A percentile compares a stretch with the other conserved stretches of the same genome.
Evolutionary conservation across 345 rosid genomes (phyloP).

Genomic region (Luvunga scandens): DNA sequence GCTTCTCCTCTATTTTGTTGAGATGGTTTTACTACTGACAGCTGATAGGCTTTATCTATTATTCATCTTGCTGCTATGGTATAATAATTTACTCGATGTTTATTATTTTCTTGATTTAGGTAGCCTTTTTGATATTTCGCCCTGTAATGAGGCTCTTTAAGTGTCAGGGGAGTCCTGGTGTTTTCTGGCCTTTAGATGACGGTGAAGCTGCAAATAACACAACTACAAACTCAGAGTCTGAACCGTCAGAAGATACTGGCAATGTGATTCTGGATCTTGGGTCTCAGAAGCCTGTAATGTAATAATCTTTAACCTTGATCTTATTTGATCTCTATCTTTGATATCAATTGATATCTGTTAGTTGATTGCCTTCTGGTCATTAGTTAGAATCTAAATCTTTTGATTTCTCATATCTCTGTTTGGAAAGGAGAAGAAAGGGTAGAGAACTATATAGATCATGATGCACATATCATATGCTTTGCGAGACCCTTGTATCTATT

Average conservation of each 20-base stretch:
- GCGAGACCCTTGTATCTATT: background rate
- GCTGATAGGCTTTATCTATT: background rate
- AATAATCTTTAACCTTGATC: slow-evolving; percentile 19
- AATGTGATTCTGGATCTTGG: slow-evolving; percentile 67
- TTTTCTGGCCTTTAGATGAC: slow-evolving; percentile 85
- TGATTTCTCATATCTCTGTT: background rate
- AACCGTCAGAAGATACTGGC: slow-evolving; percentile 33
- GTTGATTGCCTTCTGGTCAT: slow-evolving; percentile 16
- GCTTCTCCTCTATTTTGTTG: background rate
- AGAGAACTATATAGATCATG: too few species aligned
- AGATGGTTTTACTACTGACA: background rate
- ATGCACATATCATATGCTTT: background rate
- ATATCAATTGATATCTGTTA: slow-evolving; percentile 6
- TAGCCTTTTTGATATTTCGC: slow-evolving; percentile 92
- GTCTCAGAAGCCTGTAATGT: slow-evolving; percentile 58
- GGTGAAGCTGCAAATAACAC: slow-evolving; percentile 38
- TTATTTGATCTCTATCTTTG: slow-evolving; percentile 1
- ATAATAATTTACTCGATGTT: background rate
- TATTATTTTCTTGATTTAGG: slow-evolving; percentile 43
- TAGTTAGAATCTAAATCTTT: background rate
- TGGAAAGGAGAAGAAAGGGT: background rate
- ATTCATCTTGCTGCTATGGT: background rate
- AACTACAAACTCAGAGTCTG: slow-evolving; percentile 39
- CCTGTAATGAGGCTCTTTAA: slow-evolving; percentile 97
- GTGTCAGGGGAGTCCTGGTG: slow-evolving; percentile 60